Conservation (phyloP, 495 filamentous ascomycete genomes). For the Neurospora pannonica region DNA sequence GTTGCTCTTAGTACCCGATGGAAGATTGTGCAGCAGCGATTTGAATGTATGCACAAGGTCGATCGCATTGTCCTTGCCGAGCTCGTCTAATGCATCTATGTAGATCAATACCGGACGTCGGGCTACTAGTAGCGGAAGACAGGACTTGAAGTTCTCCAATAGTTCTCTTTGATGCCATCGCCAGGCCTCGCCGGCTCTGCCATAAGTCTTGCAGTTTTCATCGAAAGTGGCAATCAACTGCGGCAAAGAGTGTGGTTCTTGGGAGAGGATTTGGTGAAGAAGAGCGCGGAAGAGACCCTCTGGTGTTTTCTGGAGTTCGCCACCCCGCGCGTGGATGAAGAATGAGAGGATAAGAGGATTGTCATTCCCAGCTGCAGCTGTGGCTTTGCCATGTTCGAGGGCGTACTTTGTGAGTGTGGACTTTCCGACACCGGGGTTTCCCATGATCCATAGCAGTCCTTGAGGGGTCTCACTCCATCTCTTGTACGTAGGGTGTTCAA, state of each 20-base stretch:
- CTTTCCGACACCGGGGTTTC: slow-evolving; percentile 41
- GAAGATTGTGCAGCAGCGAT: too few relatives aligned
- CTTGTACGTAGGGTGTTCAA: slow-evolving; percentile 18
- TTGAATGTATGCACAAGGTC: slow-evolving; percentile 14
- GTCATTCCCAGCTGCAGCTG: background rate
- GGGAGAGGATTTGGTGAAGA: slow-evolving; percentile 23
- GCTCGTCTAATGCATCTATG: slow-evolving; percentile 28
- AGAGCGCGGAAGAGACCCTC: slow-evolving; percentile 27
- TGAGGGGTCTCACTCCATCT: slow-evolving; percentile 20
- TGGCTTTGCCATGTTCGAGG: slow-evolving; percentile 6
- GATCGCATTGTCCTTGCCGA: slow-evolving; percentile 18
- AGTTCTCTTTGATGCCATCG: slow-evolving; percentile 20
- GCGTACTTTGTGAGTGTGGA: slow-evolving; percentile 34
- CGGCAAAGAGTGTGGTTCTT: slow-evolving; percentile 9
- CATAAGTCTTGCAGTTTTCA: slow-evolving; percentile 6
- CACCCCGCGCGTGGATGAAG: slow-evolving; percentile 29
- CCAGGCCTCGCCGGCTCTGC: slow-evolving; percentile 13
- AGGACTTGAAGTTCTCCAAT: background rate
- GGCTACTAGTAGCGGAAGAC: slow-evolving; percentile 3
- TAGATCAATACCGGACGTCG: slow-evolving; percentile 14
- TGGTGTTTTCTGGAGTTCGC: slow-evolving; percentile 19
- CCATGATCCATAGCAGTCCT: slow-evolving; percentile 38
- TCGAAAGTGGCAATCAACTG: slow-evolving; percentile 11
- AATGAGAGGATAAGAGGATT: slow-evolving; percentile 21
- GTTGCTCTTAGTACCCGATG: too few relatives aligned